Evolutionary conservation across 2,329 filamentous ascomycete species (phyloP).

Genomic region (Talaromyces sp.): DNA sequence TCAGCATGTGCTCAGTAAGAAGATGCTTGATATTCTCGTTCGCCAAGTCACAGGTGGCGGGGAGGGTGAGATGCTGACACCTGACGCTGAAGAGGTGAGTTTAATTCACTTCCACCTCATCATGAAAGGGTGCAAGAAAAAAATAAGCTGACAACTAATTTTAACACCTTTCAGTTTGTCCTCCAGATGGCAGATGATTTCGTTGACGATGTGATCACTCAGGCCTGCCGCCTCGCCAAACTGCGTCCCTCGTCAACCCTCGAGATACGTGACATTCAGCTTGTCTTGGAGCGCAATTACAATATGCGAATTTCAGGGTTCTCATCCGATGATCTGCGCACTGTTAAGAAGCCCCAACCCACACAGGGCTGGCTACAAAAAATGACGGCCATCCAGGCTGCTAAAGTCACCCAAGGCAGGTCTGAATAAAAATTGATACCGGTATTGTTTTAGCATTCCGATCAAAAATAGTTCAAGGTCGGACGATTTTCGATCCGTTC

Average conservation of each 20-base stretch:
- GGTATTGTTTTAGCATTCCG: no score
- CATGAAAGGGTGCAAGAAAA: not conserved
- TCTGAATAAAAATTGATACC: slow-evolving; percentile 33
- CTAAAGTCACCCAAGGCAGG: slow-evolving; percentile 66
- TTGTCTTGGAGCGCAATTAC: slow-evolving; percentile 80
- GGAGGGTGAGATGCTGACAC: slow-evolving; percentile 76
- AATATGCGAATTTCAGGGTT: slow-evolving; percentile 94
- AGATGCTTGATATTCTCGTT: slow-evolving; percentile 93
- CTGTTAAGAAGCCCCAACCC: slow-evolving; percentile 90
- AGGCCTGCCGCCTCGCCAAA: slow-evolving; percentile 89
- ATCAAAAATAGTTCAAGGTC: no score
- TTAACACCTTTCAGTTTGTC: slow-evolving; percentile 63
- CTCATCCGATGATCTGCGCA: slow-evolving; percentile 89
- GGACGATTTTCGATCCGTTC: not conserved
- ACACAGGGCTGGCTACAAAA: slow-evolving; percentile 89
- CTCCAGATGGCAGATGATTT: slow-evolving; percentile 91
- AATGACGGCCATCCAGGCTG: slow-evolving; percentile 94
- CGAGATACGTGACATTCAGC: slow-evolving; percentile 83
- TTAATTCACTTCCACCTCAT: not conserved
- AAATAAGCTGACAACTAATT: not conserved
- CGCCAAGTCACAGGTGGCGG: slow-evolving; percentile 85
- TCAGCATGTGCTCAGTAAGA: slow-evolving; percentile 93
- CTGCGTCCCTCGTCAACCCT: slow-evolving; percentile 87
- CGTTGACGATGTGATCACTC: slow-evolving; percentile 84
- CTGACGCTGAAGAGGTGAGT: slow-evolving; percentile 92